phyloP scores from a whole-genome alignment of 768 basidiomycete species.

The Dictyophora rubrovolvata region DNA sequence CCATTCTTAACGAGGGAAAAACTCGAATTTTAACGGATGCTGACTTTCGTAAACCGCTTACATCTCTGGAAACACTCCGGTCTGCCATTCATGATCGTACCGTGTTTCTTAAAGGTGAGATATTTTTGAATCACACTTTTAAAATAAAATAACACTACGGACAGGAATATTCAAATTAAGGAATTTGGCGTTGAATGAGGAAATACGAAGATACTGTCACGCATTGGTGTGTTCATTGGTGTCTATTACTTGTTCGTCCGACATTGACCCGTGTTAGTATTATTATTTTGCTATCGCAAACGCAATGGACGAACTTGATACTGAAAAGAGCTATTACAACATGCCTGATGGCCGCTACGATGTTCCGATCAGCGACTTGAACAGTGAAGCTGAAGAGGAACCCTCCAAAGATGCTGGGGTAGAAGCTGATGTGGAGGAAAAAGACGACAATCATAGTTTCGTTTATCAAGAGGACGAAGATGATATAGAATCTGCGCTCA shows the following conservation, averaged over 20 bases:
- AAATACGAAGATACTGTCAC: neutral
- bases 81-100: neutral
- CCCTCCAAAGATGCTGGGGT: neutral
- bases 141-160: neutral
- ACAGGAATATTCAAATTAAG: neutral
- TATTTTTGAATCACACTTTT: neutral
- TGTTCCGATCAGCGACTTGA: neutral
- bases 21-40: neutral
- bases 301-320: neutral
- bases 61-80: neutral
- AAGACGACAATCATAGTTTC: neutral
- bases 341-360: neutral
- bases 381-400: no score
- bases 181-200: neutral
- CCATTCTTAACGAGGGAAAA: neutral
- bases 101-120: neutral
- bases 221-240: neutral
- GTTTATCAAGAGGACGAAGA: neutral
- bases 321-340: neutral
- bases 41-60: neutral
- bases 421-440: neutral
- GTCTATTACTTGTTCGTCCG: neutral
- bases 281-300: neutral
- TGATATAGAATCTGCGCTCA: neutral
- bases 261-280: neutral